These are phyloP conservation scores for Blastocrithidia nonstop DNA, from an alignment of 208 protist genomes.

Conservation along the genomic window DNA sequence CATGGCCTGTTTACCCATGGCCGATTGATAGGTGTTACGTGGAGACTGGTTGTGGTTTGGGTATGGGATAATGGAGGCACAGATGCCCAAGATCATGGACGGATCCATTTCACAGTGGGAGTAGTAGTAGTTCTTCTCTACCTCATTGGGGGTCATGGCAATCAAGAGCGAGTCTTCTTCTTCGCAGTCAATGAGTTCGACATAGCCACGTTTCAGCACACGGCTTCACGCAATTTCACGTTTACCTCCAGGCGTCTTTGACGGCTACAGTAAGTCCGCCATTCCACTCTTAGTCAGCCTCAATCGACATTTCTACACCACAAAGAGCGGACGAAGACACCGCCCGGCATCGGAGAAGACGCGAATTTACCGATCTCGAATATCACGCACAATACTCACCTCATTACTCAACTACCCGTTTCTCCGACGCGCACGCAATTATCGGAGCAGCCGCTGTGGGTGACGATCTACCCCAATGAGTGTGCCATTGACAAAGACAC, in stretches of 20 bases:
- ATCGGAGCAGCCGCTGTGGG: slow-evolving; percentile 49
- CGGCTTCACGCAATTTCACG: slow-evolving; percentile 49
- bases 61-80: slow-evolving; percentile 96
- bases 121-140: slow-evolving; percentile 71
- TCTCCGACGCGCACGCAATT: slow-evolving; percentile 54
- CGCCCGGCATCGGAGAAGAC: slow-evolving; percentile 64
- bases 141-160: slow-evolving; percentile 65
- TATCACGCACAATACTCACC: slow-evolving; percentile 59
- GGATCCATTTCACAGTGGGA: slow-evolving; percentile 86
- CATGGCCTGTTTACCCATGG: slow-evolving; percentile 99
- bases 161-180: slow-evolving; percentile 99
- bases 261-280: slow-evolving; percentile 29
- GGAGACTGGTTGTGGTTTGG: slow-evolving; percentile 99
- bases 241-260: slow-evolving; percentile 63
- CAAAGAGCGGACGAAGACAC: slow-evolving; percentile 56
- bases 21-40: slow-evolving; percentile 99
- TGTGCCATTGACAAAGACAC: slow-evolving; percentile 69
- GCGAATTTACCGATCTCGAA: slow-evolving; percentile 50
- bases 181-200: slow-evolving; percentile 95
- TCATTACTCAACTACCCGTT: slow-evolving; percentile 65
- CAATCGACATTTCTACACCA: slow-evolving; percentile 42
- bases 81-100: slow-evolving; percentile 77
- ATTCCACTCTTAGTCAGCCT: slow-evolving; percentile 43
- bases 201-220: slow-evolving; percentile 50
- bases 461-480: slow-evolving; percentile 73